A percentile compares a stretch with the other conserved stretches of the same genome.
These are phyloP conservation scores for Cercospora berteroae DNA, from an alignment of 2,329 filamentous ascomycete species.

Conservation along the genomic window DNA sequence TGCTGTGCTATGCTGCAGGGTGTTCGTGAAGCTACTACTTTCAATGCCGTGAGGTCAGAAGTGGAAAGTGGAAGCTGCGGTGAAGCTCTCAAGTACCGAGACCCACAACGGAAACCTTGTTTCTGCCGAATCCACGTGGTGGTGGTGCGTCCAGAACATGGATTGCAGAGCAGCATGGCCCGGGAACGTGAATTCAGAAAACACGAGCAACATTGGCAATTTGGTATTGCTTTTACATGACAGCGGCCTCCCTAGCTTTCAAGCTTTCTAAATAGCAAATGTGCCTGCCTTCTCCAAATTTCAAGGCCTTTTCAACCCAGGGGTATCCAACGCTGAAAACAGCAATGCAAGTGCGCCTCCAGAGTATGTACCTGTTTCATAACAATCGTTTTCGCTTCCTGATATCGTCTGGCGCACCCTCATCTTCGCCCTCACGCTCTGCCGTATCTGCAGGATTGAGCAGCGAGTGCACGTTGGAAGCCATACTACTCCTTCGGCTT, in stretches of 20 bases:
- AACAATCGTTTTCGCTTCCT: slow-evolving; percentile 60
- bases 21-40: neutral
- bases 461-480: slow-evolving; percentile 65
- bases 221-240: slow-evolving; percentile 6
- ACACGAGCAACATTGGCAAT: neutral
- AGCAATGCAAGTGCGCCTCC: slow-evolving; percentile 6
- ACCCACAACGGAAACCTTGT: slow-evolving; percentile 7
- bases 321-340: slow-evolving; percentile 14
- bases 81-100: neutral
- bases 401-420: slow-evolving; percentile 54
- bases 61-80: neutral
- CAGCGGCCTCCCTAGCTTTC: slow-evolving; percentile 2
- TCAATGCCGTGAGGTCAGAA: neutral
- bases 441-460: slow-evolving; percentile 68
- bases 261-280: neutral
- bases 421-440: slow-evolving; percentile 64
- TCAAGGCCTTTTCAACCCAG: neutral
- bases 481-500: slow-evolving; percentile 69
- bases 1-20: neutral
- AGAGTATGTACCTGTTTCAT: slow-evolving; percentile 33
- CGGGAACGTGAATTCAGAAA: no score
- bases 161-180: neutral
- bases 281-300: neutral
- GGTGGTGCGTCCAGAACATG: neutral
- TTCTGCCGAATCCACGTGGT: slow-evolving; percentile 1